Evolutionary conservation across 495 filamentous ascomycete species (phyloP), one percentile per base, ranked within the genome.

Genomic region (Daldinia concentrica): DNA sequence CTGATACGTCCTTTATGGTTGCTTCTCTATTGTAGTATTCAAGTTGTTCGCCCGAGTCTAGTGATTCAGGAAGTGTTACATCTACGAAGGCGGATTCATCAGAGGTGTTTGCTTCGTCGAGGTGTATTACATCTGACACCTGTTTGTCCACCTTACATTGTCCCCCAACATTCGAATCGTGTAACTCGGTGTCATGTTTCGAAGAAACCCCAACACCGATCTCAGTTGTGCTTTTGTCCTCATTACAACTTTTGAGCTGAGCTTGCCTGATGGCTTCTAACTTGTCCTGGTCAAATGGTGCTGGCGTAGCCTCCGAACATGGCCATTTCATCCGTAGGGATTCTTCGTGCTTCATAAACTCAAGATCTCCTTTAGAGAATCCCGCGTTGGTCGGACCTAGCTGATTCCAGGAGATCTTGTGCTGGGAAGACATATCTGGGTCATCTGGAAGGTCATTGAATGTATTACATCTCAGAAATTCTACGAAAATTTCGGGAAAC

Each of bases 321-420:
- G 19, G 48, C 68, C 71, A 76, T 41, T 68, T 72, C 1, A 26
- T 15, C 14, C 73, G 64, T n/a, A 76, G 56, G n/a, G 65, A 69
- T 9, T 65, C 51, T 9, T 74, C 71, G 22, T 64, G 34, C 3
- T 56, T 24, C n/a, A 8, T 19, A 1, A 43, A 32, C 8, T 69
- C 51, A 3, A 29, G 29, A 9, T 71, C 66, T 3, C 7, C 24
- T 45, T 59, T 62, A 3, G 68, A 52, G 2, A 45, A 22, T 37
- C 19, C n/a, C 17, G 55, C 45, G 4, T 14, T 19, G 12, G 43
- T 26, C 6, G 39, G 51, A 0, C 12, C 24, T 11, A 19, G 11
- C 19, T 57, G 51, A n/a, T 56, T 32, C 15, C 64, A 17, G 34
- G 32, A 24, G 14, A 69, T 41, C 52, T 66, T 56, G 24, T 9